phyloP scores from a whole-genome alignment of 1,284 basidiomycete species.

The Schizophyllum amplum region DNA sequence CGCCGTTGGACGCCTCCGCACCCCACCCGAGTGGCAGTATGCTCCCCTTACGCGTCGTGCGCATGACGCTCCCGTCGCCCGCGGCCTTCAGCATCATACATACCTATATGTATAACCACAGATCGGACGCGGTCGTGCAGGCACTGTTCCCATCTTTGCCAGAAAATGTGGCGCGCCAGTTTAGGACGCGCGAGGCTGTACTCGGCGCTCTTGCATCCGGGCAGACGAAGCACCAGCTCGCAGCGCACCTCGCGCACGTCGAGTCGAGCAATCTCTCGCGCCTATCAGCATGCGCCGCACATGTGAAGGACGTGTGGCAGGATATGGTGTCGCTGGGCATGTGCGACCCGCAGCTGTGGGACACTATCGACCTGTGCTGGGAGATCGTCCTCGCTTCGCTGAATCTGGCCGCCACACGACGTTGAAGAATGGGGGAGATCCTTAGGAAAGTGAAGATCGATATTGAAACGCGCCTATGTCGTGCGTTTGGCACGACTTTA shows the following conservation, averaged over 20 bases:
- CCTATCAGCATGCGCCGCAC: constrained; percentile 48
- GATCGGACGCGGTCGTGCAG: constrained; percentile 40
- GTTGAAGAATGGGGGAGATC: neutral
- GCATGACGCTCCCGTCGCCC: constrained; percentile 58
- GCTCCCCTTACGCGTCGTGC: constrained; percentile 54
- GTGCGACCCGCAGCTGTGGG: constrained; percentile 58
- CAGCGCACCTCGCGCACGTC: constrained; percentile 39
- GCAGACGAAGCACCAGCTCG: constrained; percentile 39
- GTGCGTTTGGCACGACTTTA: neutral
- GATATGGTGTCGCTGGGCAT: constrained; percentile 65
- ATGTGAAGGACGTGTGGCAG: constrained; percentile 67
- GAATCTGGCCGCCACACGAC: constrained; percentile 20
- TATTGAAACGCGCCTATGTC: neutral
- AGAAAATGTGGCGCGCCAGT: constrained; percentile 35
- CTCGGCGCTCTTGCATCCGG: constrained; percentile 33
- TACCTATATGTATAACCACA: constrained; percentile 58
- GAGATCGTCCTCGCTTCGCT: constrained; percentile 60
- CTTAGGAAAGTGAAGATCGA: neutral
- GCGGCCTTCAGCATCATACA: constrained; percentile 58
- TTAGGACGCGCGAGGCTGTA: constrained; percentile 34
- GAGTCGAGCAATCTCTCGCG: constrained; percentile 33
- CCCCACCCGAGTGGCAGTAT: constrained; percentile 2
- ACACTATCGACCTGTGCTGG: constrained; percentile 64
- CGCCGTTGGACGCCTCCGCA: constrained; percentile 5
- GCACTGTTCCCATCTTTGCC: constrained; percentile 53